Conservation (phyloP, 352 stramenopile species). For the Globisporangium middletonii region DNA sequence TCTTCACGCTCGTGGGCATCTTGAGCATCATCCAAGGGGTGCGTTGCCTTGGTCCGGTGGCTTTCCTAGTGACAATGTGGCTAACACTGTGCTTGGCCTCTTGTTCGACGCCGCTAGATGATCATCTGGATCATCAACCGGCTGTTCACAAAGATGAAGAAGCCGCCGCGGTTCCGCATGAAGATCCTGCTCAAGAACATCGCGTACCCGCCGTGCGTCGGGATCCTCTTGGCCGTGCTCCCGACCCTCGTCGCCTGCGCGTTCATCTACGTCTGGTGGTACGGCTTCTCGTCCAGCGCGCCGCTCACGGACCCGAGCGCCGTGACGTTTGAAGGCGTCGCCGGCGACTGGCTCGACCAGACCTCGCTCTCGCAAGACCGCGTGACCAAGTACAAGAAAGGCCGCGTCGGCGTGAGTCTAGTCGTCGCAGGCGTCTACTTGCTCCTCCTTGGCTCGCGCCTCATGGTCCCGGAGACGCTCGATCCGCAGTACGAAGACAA, state of each 20-base stretch:
- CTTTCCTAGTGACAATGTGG: too few species aligned
- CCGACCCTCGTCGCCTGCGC: conserved; percentile 48
- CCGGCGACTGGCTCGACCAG: conserved; percentile 86
- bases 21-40: conserved; percentile 84
- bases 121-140: conserved; percentile 93
- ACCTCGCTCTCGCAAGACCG: conserved; percentile 72
- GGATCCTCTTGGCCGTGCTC: conserved; percentile 57
- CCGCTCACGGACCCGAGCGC: conserved; percentile 44
- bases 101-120: conserved; percentile 25
- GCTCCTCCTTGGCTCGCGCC: conserved; percentile 42
- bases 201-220: conserved; percentile 74
- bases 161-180: conserved; percentile 91
- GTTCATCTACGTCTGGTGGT: conserved; percentile 84
- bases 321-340: conserved; percentile 79
- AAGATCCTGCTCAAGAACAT: conserved; percentile 89
- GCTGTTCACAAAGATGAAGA: conserved; percentile 93
- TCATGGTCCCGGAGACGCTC: conserved; percentile 85
- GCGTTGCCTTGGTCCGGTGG: conserved; percentile 9
- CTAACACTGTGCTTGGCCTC: neutral
- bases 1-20: conserved; percentile 91
- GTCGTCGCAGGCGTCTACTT: conserved; percentile 82
- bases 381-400: conserved; percentile 81
- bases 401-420: conserved; percentile 81
- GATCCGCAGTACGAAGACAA: conserved; percentile 75
- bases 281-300: conserved; percentile 39